These are phyloP conservation scores for Colletotrichum tropicicola DNA, from an alignment of 2,329 filamentous ascomycete genomes.

Conservation along the genomic window DNA sequence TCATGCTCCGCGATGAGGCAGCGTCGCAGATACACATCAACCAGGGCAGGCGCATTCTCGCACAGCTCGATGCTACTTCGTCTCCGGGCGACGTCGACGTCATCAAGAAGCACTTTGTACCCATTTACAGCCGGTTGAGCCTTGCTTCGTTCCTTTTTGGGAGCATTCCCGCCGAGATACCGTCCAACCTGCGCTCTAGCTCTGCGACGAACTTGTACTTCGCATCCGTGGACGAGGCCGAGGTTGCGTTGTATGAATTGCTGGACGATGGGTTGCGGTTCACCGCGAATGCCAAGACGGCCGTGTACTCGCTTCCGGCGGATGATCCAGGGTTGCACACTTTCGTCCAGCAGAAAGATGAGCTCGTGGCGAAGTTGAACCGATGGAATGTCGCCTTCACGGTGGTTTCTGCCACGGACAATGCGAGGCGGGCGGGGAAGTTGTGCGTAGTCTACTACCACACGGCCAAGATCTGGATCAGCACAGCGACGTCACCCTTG, in stretches of 20 bases:
- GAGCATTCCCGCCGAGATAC: slow-evolving; percentile 45
- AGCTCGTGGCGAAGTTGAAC: slow-evolving; percentile 37
- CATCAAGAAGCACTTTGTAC: slow-evolving; percentile 50
- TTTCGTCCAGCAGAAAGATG: slow-evolving; percentile 43
- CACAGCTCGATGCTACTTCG: slow-evolving; percentile 38
- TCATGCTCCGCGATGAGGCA: slow-evolving; percentile 58
- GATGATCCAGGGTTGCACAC: slow-evolving; percentile 34
- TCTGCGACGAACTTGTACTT: slow-evolving; percentile 40
- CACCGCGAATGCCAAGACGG: slow-evolving; percentile 36
- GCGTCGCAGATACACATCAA: slow-evolving; percentile 55
- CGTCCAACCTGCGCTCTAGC: slow-evolving; percentile 42
- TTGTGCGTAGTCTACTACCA: slow-evolving; percentile 49
- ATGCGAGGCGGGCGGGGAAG: slow-evolving; percentile 29
- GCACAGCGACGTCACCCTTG: slow-evolving; percentile 37
- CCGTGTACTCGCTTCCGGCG: slow-evolving; percentile 37
- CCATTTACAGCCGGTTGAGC: slow-evolving; percentile 53
- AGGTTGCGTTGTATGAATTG: slow-evolving; percentile 45
- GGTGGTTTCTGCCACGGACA: slow-evolving; percentile 36
- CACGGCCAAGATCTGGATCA: slow-evolving; percentile 42
- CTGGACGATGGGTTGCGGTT: slow-evolving; percentile 51
- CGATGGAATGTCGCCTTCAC: slow-evolving; percentile 43
- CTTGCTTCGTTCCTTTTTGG: slow-evolving; percentile 52
- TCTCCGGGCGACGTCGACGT: slow-evolving; percentile 42
- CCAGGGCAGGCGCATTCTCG: slow-evolving; percentile 52
- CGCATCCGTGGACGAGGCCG: slow-evolving; percentile 41